phyloP scores from a whole-genome alignment of 2,329 filamentous ascomycete species.

The Talaromyces sp. region DNA sequence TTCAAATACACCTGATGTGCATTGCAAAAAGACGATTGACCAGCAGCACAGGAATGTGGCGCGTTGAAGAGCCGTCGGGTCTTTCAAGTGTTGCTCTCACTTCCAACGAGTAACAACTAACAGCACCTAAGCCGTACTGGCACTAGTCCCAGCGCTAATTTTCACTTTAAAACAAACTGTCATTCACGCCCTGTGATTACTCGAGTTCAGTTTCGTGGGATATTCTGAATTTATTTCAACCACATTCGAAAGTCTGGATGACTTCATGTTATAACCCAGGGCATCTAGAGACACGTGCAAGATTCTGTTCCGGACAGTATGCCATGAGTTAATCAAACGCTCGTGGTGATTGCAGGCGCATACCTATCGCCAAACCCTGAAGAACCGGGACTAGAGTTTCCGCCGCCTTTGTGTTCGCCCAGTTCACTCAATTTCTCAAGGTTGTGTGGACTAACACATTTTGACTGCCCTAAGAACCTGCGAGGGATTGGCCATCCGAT shows the following conservation, averaged over 20 bases:
- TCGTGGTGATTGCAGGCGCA: not conserved
- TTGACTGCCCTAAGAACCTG: no score
- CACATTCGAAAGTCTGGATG: not conserved
- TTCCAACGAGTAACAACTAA: not conserved
- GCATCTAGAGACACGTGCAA: not conserved
- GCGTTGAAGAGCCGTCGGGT: not conserved
- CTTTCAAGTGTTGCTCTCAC: not conserved
- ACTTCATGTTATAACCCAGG: not conserved
- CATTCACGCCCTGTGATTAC: not conserved
- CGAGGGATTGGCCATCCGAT: no score
- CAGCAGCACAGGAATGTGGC: not conserved
- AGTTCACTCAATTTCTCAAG: no score
- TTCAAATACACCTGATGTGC: not conserved
- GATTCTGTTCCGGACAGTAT: not conserved
- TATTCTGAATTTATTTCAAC: not conserved
- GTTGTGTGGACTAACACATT: no score
- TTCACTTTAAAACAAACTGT: not conserved
- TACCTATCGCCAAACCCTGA: no score
- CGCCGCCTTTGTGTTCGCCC: no score
- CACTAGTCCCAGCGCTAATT: not conserved
- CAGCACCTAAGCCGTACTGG: not conserved
- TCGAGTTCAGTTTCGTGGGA: not conserved
- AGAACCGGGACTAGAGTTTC: no score
- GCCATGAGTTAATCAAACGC: not conserved
- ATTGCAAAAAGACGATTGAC: not conserved